Conservation (phyloP, 164 flowering plant species). For the Tetracentron sinense region DNA sequence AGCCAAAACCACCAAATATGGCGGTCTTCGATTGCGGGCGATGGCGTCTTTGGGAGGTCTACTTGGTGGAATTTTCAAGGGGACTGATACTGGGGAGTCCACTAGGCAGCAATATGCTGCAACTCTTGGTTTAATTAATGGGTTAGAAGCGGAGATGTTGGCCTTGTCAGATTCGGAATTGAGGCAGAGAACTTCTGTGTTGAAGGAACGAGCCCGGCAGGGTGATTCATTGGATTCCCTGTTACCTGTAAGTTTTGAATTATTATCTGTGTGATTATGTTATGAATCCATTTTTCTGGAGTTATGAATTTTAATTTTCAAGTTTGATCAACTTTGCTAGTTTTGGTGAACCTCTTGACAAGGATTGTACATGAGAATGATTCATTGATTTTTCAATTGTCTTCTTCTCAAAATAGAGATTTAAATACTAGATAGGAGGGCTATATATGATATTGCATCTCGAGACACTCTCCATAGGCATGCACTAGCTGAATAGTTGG, state of each 20-base stretch:
- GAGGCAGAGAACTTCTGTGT: conserved; percentile 54
- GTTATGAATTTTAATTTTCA: too few relatives aligned
- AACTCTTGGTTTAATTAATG: conserved; percentile 51
- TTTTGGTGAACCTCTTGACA: too few relatives aligned
- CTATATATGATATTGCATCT: neutral
- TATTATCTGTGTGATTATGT: neutral
- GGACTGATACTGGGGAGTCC: conserved; percentile 73
- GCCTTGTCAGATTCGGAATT: conserved; percentile 63
- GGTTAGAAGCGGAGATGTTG: conserved; percentile 50
- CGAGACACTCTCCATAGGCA: too few relatives aligned
- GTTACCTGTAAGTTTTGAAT: conserved; percentile 61
- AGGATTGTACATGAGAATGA: too few relatives aligned
- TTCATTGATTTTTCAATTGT: too few relatives aligned
- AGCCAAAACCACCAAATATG: conserved; percentile 13
- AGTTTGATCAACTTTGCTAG: neutral
- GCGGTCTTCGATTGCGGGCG: conserved; percentile 16
- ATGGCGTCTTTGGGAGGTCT: conserved; percentile 55
- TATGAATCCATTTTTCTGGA: neutral
- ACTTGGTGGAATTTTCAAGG: conserved; percentile 70
- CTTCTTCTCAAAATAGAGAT: neutral
- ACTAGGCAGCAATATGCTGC: conserved; percentile 65
- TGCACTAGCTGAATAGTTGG: too few relatives aligned
- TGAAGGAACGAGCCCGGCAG: conserved; percentile 55
- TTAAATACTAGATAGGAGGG: neutral
- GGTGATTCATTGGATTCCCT: conserved; percentile 83